Evolutionary conservation across 2,329 filamentous ascomycete genomes (phyloP), one percentile per base, ranked within the genome.

Genomic region (Penicillium sp.): DNA sequence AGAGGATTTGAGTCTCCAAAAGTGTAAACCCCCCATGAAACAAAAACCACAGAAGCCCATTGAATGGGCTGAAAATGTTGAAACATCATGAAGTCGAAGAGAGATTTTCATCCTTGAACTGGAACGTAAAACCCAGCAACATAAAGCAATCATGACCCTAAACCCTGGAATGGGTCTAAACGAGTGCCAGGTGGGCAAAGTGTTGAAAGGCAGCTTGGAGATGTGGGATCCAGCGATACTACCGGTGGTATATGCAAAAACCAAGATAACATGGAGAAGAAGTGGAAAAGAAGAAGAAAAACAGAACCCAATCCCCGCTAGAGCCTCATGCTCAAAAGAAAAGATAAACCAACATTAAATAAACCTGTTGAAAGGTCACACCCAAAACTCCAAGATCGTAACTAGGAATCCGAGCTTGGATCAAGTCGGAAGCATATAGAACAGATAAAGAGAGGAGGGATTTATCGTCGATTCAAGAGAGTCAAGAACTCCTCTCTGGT

Each of bases 401-500:
- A 69, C 60, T 65, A 39, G 60, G 59, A 56, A 56, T 61, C 64
- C 66, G 59, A 54, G 64, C 57, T 68, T 59, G 65, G 67, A 65
- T 46, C 39, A 60, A 63, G 60, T 48, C 53, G 48, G 59, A 61
- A 53, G 55, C 57, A 56, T 56, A 55, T 60, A 47, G 37, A 52
- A 61, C 49, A 59, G 9, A 63, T 50, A 46, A 56, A 48, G 41
- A 44, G 21, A 14, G 10, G 19, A 11, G 56, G 22, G n/a, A 44
- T 57, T 70, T 68, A 82, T 63, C 73, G 72, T 63, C 77, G 76
- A 74, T 90, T 86, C 55, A 92, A 75, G 35, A 99, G 82, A 67
- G 88, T 96, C 71, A 99, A 78, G 70, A 99, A 99, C 76, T 99
- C 95, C 73, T 96, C 96, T 67, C 95, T 83, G 11, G 93, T 97